phyloP scores from a whole-genome alignment of 345 rosid species.

The Raphanus raphanistrum region DNA sequence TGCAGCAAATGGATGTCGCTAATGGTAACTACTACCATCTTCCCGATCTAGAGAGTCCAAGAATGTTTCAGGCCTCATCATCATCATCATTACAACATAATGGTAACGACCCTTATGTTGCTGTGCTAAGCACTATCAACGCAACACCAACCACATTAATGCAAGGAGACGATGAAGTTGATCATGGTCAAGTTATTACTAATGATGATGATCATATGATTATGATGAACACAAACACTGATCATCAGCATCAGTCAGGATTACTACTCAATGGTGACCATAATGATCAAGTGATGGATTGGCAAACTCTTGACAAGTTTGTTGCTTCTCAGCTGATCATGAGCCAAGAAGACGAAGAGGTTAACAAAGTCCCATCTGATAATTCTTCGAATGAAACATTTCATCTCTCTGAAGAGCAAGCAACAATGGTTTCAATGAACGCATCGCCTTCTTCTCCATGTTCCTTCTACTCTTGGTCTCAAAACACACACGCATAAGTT shows the following conservation, averaged over 20 bases:
- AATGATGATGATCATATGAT: slow-evolving; percentile 34
- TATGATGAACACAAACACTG: slow-evolving; percentile 33
- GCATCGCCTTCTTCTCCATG: slow-evolving; percentile 35
- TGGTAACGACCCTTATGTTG: slow-evolving; percentile 37
- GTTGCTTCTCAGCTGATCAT: slow-evolving; percentile 40
- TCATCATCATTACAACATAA: slow-evolving; percentile 33
- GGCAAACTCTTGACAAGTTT: slow-evolving; percentile 42
- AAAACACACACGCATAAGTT: slow-evolving; percentile 31
- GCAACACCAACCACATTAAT: slow-evolving; percentile 26
- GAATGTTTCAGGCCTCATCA: slow-evolving; percentile 45
- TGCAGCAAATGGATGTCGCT: slow-evolving; percentile 30
- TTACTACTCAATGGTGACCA: slow-evolving; percentile 24
- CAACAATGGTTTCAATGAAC: slow-evolving; percentile 33
- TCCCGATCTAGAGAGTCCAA: slow-evolving; percentile 74
- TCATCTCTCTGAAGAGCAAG: slow-evolving; percentile 34
- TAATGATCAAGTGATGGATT: slow-evolving; percentile 41
- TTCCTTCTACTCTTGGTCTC: slow-evolving; percentile 39
- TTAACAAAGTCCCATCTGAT: slow-evolving; percentile 36
- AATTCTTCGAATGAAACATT: slow-evolving; percentile 34
- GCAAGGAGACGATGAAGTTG: slow-evolving; percentile 28
- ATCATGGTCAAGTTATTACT: slow-evolving; percentile 16
- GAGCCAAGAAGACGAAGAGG: slow-evolving; percentile 39
- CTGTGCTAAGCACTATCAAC: slow-evolving; percentile 30
- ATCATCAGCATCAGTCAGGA: slow-evolving; percentile 17
- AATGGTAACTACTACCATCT: slow-evolving; percentile 56